A percentile compares a stretch with the other conserved stretches of the same genome.
Conservation (phyloP, 2,329 filamentous ascomycete genomes). For the Grosmannia huntii region DNA sequence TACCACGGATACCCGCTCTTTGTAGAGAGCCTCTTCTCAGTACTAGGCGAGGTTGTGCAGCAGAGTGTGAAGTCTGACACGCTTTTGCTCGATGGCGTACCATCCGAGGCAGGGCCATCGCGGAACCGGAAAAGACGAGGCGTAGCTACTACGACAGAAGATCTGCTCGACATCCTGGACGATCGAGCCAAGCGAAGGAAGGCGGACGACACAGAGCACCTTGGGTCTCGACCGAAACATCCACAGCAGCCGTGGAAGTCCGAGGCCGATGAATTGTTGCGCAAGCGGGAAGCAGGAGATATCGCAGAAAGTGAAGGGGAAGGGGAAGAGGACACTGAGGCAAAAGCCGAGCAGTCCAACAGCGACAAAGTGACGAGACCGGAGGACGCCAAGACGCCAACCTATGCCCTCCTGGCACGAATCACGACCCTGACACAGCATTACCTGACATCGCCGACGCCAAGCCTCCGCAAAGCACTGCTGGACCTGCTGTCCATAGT, state of each 20-base stretch:
- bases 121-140: constrained; percentile 7
- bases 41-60: constrained; percentile 70
- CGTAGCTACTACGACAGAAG: neutral
- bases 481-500: constrained; percentile 65
- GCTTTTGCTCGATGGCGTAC: constrained; percentile 31
- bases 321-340: constrained; percentile 19
- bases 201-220: neutral
- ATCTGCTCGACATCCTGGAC: constrained; percentile 5
- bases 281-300: constrained; percentile 20
- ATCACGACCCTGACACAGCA: constrained; percentile 79
- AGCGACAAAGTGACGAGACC: constrained; percentile 19
- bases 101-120: constrained; percentile 10
- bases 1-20: constrained; percentile 87
- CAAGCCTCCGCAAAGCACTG: constrained; percentile 64
- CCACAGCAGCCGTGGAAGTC: constrained; percentile 23
- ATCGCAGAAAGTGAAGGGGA: constrained; percentile 22
- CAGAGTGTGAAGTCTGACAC: constrained; percentile 56
- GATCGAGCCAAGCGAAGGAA: constrained; percentile 16
- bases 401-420: constrained; percentile 67
- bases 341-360: constrained; percentile 14
- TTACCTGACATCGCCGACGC: constrained; percentile 76
- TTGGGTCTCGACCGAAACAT: constrained; percentile 22
- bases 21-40: constrained; percentile 73
- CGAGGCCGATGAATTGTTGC: constrained; percentile 16
- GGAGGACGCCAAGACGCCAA: constrained; percentile 51